Evolutionary conservation across 148 eudicot species (phyloP).

Genomic region (Chenopodium suecicum): DNA sequence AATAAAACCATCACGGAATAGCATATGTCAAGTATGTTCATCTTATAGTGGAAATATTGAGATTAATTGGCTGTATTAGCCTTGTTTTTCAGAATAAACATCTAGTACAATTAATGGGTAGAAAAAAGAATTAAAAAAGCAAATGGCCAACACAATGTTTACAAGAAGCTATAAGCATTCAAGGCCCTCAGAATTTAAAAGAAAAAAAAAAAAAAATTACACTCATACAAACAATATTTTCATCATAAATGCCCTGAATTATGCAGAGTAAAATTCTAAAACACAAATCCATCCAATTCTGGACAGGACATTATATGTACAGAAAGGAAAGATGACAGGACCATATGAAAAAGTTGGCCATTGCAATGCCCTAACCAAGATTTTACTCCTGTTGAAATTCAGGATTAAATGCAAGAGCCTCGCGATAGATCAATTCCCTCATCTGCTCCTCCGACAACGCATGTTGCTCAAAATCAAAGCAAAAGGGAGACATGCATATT

Average conservation of each 20-base stretch:
- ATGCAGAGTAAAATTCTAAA: slow-evolving; percentile 22
- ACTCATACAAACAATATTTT: slow-evolving; percentile 15
- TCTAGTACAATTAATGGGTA: slow-evolving; percentile 22
- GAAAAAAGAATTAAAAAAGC: slow-evolving; percentile 5
- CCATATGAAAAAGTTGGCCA: background rate
- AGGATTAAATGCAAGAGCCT: slow-evolving; percentile 89
- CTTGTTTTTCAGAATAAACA: slow-evolving; percentile 8
- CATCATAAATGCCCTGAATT: slow-evolving; percentile 32
- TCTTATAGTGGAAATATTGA: slow-evolving; percentile 1
- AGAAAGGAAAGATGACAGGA: slow-evolving; percentile 8
- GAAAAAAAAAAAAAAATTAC: background rate
- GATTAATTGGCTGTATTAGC: slow-evolving; percentile 22
- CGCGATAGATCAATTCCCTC: slow-evolving; percentile 89
- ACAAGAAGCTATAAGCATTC: slow-evolving; percentile 8
- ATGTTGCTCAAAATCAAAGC: slow-evolving; percentile 85
- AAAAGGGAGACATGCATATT: slow-evolving; percentile 69
- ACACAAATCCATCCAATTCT: slow-evolving; percentile 11
- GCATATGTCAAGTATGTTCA: background rate
- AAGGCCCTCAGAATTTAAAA: slow-evolving; percentile 3
- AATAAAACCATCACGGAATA: no score
- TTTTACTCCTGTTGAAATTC: slow-evolving; percentile 59
- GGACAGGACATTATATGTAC: slow-evolving; percentile 32
- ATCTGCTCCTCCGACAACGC: slow-evolving; percentile 85
- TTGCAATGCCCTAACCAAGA: background rate
- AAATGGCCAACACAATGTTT: slow-evolving; percentile 5